Evolutionary conservation across 768 basidiomycete species (phyloP).

Genomic region (Pulveroboletus sp.): DNA sequence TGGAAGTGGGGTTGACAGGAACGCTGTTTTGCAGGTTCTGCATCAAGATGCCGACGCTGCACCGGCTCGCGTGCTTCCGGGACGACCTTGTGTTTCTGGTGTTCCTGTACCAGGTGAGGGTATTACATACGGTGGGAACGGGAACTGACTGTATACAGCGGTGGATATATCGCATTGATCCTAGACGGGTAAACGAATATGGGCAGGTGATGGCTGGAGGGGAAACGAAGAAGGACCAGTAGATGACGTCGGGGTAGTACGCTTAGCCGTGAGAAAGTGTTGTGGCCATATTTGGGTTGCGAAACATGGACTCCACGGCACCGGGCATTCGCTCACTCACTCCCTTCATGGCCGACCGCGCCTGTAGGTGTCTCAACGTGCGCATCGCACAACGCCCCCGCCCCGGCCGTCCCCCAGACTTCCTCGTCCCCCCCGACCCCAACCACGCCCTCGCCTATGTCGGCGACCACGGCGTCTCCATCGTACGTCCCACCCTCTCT

Average conservation of each 20-base stretch:
- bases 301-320: constrained; percentile 29
- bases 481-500: constrained; percentile 43
- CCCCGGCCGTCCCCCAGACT: constrained; percentile 30
- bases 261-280: constrained; percentile 24
- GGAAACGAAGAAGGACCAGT: constrained; percentile 59
- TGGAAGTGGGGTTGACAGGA: constrained; percentile 14
- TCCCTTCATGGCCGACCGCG: constrained; percentile 34
- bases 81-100: constrained; percentile 90
- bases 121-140: constrained; percentile 7
- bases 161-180: constrained; percentile 97
- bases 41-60: constrained; percentile 95
- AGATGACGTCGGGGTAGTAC: too few relatives aligned
- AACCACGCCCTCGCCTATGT: constrained; percentile 57
- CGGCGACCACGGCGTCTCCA: constrained; percentile 59
- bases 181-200: constrained; percentile 93
- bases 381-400: constrained; percentile 47
- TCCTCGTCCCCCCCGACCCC: constrained; percentile 32
- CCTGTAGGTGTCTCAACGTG: constrained; percentile 73
- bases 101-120: constrained; percentile 83
- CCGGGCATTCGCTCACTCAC: constrained; percentile 34
- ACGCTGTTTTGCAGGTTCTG: constrained; percentile 59
- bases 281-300: constrained; percentile 23
- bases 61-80: constrained; percentile 86
- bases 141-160: constrained; percentile 46
- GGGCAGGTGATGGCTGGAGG: constrained; percentile 68